Base-by-base conservation (phyloP, 2,329 filamentous ascomycete species). In the Coniochaeta prunicola region DNA sequence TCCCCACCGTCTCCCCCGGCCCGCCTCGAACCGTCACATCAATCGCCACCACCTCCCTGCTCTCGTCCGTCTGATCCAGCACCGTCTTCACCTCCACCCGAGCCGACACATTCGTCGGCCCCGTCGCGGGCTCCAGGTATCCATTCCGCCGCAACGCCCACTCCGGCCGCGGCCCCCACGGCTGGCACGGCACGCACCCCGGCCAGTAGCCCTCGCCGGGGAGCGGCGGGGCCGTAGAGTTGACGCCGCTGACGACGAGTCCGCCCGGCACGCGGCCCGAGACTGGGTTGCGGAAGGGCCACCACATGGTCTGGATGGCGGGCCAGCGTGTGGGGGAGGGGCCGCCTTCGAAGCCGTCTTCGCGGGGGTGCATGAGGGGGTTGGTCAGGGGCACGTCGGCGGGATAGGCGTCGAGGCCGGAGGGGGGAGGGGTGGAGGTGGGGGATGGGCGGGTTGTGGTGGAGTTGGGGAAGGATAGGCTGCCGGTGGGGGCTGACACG, bases 121-220 rank as follows among this genome's bases (percentile, higher is more conserved):
- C 62, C 12, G 62, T 62, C 8, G 60, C 48, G 6, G 62, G 62
- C 34, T 63, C 62, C 34, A 62, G 58, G 28, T 59, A 63, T 17
- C 62, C 62, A 28, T 63, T 63, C 1, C 54, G 57, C 17, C 34
- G 58, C 42, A 63, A 33, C 24, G 40, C 40, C 62, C 62, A 63
- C 15, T 60, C 62, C 4, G 62, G 62, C 42, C 42, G 59, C 12
- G 31, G 31, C 6, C 31, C 31, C 10, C 57, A 59, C 13, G 42
- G 53, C 21, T 56, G 57, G 33, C 62, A 63, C 3, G 62, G 62
- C 30, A 63, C 62, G 40, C 62, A 63, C 4, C 60, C 62, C 1
- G 62, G 60, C 62, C 62, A 63, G 56, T 63, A 63, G 31, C 31
- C 31, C 31, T 33, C 31, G 31, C 31, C 31, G 31, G 6, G 6